Conservation (phyloP, 805 yeast species). For the Saccharomycopsis lassenensis region DNA sequence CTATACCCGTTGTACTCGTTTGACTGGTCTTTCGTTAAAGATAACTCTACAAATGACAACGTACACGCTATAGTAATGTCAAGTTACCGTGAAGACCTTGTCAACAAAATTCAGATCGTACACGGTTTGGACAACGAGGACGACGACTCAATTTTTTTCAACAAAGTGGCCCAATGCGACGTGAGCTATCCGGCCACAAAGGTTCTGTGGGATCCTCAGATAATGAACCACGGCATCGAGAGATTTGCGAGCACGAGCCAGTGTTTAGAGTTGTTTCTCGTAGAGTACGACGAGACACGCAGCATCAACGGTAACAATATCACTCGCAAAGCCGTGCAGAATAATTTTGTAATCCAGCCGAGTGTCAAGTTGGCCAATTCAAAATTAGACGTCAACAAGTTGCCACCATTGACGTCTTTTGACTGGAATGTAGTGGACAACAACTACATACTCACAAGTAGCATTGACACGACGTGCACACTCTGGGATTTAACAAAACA, state of each 20-base stretch:
- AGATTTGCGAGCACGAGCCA: conserved; percentile 64
- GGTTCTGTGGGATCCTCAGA: conserved; percentile 60
- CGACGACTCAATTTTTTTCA: conserved; percentile 27
- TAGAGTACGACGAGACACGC: no score
- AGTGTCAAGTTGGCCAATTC: conserved; percentile 32
- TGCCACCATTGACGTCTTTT: conserved; percentile 87
- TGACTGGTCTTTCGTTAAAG: conserved; percentile 11
- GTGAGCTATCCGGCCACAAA: conserved; percentile 63
- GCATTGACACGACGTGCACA: conserved; percentile 95
- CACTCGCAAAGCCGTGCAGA: neutral
- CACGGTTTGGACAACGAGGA: neutral
- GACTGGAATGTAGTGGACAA: conserved; percentile 82
- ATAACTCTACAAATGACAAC: neutral
- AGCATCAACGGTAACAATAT: neutral
- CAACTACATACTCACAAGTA: conserved; percentile 64
- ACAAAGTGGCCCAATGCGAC: conserved; percentile 37
- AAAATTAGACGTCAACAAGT: conserved; percentile 35
- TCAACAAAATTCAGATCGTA: conserved; percentile 8
- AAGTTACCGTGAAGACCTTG: conserved; percentile 12
- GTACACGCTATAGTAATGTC: conserved; percentile 8
- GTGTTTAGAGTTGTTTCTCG: conserved; percentile 50
- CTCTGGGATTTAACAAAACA: conserved; percentile 76
- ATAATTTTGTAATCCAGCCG: conserved; percentile 26
- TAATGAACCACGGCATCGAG: conserved; percentile 23
- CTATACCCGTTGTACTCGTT: conserved; percentile 10